A percentile compares a stretch with the other conserved stretches of the same genome.
phyloP scores from a whole-genome alignment of 495 filamentous ascomycete genomes.

The Tetracladium marchalianum region DNA sequence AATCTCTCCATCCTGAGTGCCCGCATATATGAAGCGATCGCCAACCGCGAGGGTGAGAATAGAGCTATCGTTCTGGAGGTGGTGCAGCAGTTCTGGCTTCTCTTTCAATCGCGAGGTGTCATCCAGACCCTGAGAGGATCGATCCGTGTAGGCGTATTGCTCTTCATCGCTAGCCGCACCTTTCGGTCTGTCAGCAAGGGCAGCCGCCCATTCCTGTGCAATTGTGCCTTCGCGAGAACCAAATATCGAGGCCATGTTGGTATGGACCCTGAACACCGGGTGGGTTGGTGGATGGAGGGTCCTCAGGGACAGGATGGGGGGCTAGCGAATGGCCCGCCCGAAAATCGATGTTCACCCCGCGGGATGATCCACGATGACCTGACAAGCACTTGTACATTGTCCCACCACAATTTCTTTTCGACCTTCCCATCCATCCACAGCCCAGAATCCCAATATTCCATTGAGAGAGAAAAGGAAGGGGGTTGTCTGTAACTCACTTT shows the following conservation, averaged over 20 bases:
- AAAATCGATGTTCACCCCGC: too few species aligned
- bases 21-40: conserved; percentile 62
- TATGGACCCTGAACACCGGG: background rate
- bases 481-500: too few species aligned
- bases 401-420: too few species aligned
- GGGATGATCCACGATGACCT: too few species aligned
- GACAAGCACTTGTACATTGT: too few species aligned
- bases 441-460: too few species aligned
- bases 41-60: conserved; percentile 64
- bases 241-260: conserved; percentile 18
- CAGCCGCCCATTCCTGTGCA: conserved; percentile 1
- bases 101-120: conserved; percentile 2
- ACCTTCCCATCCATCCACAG: too few species aligned
- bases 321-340: background rate
- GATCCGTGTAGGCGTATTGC: conserved; percentile 10
- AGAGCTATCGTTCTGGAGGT: conserved; percentile 59
- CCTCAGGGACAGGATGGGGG: background rate
- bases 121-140: background rate
- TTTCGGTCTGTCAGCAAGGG: conserved; percentile 12
- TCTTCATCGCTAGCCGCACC: conserved; percentile 14
- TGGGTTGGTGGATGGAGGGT: background rate
- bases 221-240: conserved; percentile 6
- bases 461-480: too few species aligned
- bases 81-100: conserved; percentile 52
- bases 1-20: conserved; percentile 87